Conservation (phyloP, 2,329 filamentous ascomycete genomes). For the Ceratocystis destructans region DNA sequence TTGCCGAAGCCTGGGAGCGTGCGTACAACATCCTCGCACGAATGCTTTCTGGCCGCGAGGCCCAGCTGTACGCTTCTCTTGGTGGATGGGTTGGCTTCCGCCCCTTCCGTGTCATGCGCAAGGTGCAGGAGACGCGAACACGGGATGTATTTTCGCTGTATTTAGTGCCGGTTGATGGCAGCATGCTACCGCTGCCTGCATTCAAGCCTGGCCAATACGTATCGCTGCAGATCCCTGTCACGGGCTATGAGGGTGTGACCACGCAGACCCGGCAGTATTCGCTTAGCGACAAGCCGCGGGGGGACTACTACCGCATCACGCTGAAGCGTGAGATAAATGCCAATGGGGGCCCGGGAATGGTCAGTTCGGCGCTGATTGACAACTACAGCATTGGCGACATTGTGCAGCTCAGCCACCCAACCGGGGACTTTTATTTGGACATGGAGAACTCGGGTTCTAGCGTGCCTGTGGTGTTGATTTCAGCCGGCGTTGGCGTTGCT, state of each 20-base stretch:
- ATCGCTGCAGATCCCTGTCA: slow-evolving; percentile 47
- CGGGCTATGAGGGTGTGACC: slow-evolving; percentile 34
- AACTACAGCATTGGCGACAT: slow-evolving; percentile 37
- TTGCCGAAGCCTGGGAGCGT: slow-evolving; percentile 56
- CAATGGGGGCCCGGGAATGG: slow-evolving; percentile 31
- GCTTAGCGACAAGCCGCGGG: slow-evolving; percentile 43
- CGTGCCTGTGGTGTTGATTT: slow-evolving; percentile 50
- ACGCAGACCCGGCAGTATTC: slow-evolving; percentile 64
- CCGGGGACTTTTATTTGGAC: slow-evolving; percentile 50
- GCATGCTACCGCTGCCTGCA: slow-evolving; percentile 34
- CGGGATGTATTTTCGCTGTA: slow-evolving; percentile 54
- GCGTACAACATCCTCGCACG: slow-evolving; percentile 60
- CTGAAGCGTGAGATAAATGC: slow-evolving; percentile 51
- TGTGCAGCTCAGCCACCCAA: slow-evolving; percentile 42
- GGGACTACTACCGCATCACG: slow-evolving; percentile 54
- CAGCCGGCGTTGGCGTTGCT: slow-evolving; percentile 55
- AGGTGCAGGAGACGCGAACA: slow-evolving; percentile 41
- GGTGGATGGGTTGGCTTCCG: slow-evolving; percentile 35
- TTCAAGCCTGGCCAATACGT: slow-evolving; percentile 64
- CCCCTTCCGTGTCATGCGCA: slow-evolving; percentile 42
- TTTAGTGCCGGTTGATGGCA: slow-evolving; percentile 46
- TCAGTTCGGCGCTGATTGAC: slow-evolving; percentile 41
- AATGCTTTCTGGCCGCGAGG: slow-evolving; percentile 55
- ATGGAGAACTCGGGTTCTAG: slow-evolving; percentile 27
- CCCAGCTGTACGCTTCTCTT: slow-evolving; percentile 41